phyloP scores from a whole-genome alignment of 139 green algal genomes.

The Dunaliella sp. region DNA sequence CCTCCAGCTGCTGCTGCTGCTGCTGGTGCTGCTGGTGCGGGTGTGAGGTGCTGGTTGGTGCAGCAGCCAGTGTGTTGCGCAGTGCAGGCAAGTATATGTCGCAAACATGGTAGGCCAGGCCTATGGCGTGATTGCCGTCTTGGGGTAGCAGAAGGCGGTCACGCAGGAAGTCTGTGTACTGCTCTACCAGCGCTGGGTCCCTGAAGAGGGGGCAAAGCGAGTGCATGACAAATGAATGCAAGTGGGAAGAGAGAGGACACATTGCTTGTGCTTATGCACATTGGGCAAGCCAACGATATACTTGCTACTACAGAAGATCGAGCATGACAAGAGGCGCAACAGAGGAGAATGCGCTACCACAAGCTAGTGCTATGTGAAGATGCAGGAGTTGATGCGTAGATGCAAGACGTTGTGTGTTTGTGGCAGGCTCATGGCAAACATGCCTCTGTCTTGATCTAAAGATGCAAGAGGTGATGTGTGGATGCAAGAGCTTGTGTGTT shows the following conservation, averaged over 20 bases:
- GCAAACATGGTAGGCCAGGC: slow-evolving; percentile 70
- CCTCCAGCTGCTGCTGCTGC: slow-evolving; percentile 7
- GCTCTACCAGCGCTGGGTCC: slow-evolving; percentile 31
- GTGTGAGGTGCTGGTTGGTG: not conserved
- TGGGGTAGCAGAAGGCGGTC: slow-evolving; percentile 45
- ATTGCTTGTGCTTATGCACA: not conserved
- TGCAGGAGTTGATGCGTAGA: too few species aligned
- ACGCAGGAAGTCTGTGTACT: slow-evolving; percentile 36
- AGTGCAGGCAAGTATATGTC: slow-evolving; percentile 82
- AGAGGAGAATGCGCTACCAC: too few species aligned
- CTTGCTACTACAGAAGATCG: too few species aligned
- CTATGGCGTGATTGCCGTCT: slow-evolving; percentile 30
- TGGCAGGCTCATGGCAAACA: too few species aligned
- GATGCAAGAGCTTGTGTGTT: too few species aligned
- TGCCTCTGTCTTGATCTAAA: too few species aligned
- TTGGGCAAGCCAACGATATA: too few species aligned
- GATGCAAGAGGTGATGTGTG: too few species aligned
- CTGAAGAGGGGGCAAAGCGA: slow-evolving; percentile 32
- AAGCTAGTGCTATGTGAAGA: too few species aligned
- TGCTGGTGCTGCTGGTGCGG: not conserved
- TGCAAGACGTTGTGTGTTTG: too few species aligned
- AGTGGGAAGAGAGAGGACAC: not conserved
- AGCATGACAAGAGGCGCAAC: too few species aligned
- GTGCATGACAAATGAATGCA: not conserved
- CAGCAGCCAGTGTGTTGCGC: not conserved